Conservation (phyloP, 768 basidiomycete species). For the Neoboletus magnificus region DNA sequence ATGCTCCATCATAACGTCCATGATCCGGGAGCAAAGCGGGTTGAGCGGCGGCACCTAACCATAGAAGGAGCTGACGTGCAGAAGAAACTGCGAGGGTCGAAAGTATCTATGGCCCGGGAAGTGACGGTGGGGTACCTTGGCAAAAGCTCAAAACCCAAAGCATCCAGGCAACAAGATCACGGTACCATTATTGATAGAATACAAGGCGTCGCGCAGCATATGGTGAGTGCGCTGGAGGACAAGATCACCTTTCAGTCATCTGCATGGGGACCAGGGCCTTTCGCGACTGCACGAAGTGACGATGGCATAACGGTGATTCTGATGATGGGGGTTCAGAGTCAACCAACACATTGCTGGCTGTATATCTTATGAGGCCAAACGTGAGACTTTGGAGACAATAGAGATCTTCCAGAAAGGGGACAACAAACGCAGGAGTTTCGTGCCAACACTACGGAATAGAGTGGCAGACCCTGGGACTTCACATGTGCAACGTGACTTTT, state of each 20-base stretch:
- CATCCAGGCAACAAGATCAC: not conserved
- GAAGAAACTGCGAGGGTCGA: not conserved
- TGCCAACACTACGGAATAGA: too few species aligned
- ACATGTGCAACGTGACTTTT: too few species aligned
- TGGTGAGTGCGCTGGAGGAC: not conserved
- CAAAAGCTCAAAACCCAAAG: conserved; percentile 1
- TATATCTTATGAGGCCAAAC: conserved; percentile 1
- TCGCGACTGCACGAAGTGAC: not conserved
- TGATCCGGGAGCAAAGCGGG: not conserved
- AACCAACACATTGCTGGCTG: not conserved
- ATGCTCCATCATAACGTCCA: not conserved
- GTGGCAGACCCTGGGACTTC: too few species aligned
- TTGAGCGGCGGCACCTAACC: not conserved
- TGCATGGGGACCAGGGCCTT: not conserved
- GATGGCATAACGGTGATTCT: not conserved
- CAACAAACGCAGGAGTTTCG: not conserved
- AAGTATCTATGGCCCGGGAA: not conserved
- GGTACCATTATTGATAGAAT: conserved; percentile 8
- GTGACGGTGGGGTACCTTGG: not conserved
- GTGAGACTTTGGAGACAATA: conserved; percentile 6
- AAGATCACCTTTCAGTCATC: not conserved
- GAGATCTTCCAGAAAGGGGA: not conserved
- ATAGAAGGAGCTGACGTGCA: not conserved
- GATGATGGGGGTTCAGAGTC: conserved; percentile 11
- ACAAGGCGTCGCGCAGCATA: conserved; percentile 13